Evolutionary conservation across 2,329 filamentous ascomycete species (phyloP), one percentile per base, ranked within the genome.

Genomic region (Alternaria angustiovoidea): DNA sequence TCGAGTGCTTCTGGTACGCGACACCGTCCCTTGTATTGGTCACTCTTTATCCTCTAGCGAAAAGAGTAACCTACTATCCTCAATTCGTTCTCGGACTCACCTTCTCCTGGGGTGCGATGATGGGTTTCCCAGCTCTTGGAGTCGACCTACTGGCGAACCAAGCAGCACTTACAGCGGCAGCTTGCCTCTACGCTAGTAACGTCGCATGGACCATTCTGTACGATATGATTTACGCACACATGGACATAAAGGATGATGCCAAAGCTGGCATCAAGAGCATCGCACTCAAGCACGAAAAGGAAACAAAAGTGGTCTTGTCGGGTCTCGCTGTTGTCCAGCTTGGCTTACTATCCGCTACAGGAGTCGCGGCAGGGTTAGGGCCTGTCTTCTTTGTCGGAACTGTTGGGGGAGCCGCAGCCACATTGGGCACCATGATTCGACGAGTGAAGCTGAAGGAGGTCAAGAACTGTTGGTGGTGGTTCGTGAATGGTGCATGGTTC

Each of bases 191-290:
- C 75, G 81, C 86, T 11, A 93, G 90, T 43, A 95, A 93, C 69
- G 84, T 95, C 24, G 88, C 91, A 3, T 96, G 93, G 93, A 96
- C 92, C 0, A 85, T 96, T 26, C 80, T 96, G 39, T 96, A 96
- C 77, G 93, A 96, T 76, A 96, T 95, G 88, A 93, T 96, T 32
- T 96, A 96, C 77, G 93, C 93, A 14, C 93, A 96, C 75, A 94
- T 95, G 89, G 93, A 96, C 71, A 90, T 94, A 76, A 89, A 89
- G 72, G 92, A 96, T 69, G 93, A 96, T 73, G 88, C 84, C 62
- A 93, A 93, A 77, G 92, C 90, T 0, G 93, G 93, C 8, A 95
- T 96, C 80, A 96, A 94, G 82, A 92, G 89, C 72, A 95, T 96
- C 68, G 93, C 91, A 1, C 82, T 96, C 39, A 90, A 90, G 75